Conservation (phyloP, 208 protist genomes). For the Acanthamoeba sp. region DNA sequence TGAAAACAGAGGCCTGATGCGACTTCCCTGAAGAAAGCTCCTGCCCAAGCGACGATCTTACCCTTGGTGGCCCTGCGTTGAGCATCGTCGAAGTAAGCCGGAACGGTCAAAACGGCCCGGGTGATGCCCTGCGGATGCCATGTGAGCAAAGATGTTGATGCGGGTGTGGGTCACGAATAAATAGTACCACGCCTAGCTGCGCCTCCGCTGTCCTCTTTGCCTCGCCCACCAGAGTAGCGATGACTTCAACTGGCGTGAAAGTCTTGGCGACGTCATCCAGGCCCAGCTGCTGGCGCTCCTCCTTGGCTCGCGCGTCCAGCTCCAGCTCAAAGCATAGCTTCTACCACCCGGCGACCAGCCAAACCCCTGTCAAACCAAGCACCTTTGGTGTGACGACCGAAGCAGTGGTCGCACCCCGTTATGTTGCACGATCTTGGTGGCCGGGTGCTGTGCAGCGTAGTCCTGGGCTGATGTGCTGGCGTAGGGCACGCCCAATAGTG, state of each 20-base stretch:
- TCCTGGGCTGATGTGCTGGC: neutral
- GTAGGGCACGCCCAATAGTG: neutral
- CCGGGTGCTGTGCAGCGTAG: neutral
- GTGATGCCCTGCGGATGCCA: conserved; percentile 89
- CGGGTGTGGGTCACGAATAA: neutral
- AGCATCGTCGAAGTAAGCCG: conserved; percentile 97
- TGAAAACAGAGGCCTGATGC: too few relatives aligned
- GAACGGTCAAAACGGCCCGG: conserved; percentile 97
- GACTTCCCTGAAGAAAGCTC: too few relatives aligned
- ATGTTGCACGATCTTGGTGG: neutral
- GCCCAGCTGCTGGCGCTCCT: too few relatives aligned
- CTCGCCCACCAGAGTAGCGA: too few relatives aligned
- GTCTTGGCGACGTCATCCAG: too few relatives aligned
- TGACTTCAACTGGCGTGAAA: too few relatives aligned
- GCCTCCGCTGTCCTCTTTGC: too few relatives aligned
- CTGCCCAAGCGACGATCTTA: too few relatives aligned
- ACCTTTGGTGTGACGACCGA: neutral
- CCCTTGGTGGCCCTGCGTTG: conserved; percentile 94
- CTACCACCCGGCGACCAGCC: neutral
- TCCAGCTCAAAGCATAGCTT: too few relatives aligned
- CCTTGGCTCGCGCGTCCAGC: too few relatives aligned
- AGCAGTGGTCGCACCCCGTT: neutral
- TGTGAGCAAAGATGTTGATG: neutral
- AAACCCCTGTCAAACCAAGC: neutral
- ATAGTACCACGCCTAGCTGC: neutral